Evolutionary conservation across 2,329 filamentous ascomycete genomes (phyloP).

Genomic region (Aspergillus aculeatus): DNA sequence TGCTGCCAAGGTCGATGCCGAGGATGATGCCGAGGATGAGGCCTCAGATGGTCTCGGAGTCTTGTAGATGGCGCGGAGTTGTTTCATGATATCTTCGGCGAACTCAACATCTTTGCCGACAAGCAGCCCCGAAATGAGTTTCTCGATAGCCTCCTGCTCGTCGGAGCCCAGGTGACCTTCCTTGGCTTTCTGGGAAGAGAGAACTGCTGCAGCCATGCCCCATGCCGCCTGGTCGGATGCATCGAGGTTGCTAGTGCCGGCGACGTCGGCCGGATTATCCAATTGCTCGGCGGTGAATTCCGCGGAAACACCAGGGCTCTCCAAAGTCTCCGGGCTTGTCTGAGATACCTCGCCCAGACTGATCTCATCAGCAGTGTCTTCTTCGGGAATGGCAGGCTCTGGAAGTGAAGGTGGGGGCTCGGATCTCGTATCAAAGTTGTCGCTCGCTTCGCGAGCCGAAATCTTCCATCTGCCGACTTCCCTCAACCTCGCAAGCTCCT

Average conservation of each 20-base stretch:
- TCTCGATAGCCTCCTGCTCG: constrained; percentile 61
- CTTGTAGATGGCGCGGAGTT: constrained; percentile 69
- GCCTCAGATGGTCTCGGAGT: constrained; percentile 51
- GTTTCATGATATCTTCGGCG: constrained; percentile 73
- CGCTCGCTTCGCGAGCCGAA: constrained; percentile 66
- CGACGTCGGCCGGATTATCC: neutral
- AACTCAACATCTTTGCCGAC: constrained; percentile 76
- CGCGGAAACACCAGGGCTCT: neutral
- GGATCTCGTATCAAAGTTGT: constrained; percentile 72
- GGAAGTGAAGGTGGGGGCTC: constrained; percentile 33
- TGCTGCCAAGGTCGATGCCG: constrained; percentile 33
- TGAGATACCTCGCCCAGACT: constrained; percentile 5
- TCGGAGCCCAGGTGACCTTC: neutral
- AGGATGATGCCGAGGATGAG: constrained; percentile 50
- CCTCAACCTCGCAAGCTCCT: constrained; percentile 77
- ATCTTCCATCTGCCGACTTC: constrained; percentile 84
- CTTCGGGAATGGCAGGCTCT: constrained; percentile 20
- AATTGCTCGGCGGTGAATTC: neutral
- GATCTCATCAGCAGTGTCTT: constrained; percentile 12
- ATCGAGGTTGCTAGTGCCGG: neutral
- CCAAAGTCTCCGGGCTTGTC: neutral
- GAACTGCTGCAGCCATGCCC: constrained; percentile 53
- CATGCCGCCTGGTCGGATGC: constrained; percentile 39
- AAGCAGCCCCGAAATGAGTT: constrained; percentile 73
- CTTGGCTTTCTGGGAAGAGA: constrained; percentile 38